A percentile compares a stretch with the other conserved stretches of the same genome.
These are phyloP conservation scores for Ophiostoma himal-ulmi DNA, from an alignment of 2,329 filamentous ascomycete genomes.

Conservation along the genomic window DNA sequence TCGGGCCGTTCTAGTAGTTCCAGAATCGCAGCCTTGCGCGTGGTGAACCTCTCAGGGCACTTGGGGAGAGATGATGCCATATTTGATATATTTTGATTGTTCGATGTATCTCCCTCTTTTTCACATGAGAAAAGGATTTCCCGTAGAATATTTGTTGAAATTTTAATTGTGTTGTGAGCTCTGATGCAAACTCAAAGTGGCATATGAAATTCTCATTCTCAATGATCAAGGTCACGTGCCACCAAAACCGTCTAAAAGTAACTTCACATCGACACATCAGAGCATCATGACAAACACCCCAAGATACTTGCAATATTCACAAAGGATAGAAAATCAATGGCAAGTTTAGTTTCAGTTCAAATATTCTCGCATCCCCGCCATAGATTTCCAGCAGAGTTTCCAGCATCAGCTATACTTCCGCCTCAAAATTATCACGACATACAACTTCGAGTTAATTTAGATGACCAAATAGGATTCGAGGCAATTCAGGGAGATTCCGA, in stretches of 20 bases:
- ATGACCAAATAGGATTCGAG: background rate
- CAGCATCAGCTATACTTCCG: background rate
- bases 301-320: background rate
- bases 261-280: background rate
- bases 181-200: background rate
- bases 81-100: background rate
- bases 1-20: slow-evolving; percentile 62
- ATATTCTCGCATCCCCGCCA: too few species aligned
- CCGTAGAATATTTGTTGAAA: background rate
- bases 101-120: background rate
- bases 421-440: background rate
- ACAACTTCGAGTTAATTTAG: background rate
- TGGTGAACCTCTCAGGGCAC: slow-evolving; percentile 23
- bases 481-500: background rate
- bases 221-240: background rate
- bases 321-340: background rate
- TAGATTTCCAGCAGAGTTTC: too few species aligned
- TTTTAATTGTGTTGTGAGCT: background rate
- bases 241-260: background rate
- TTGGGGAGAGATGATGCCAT: slow-evolving; percentile 20
- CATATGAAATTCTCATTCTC: background rate
- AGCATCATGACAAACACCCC: too few species aligned
- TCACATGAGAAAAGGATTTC: background rate
- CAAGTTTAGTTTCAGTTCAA: background rate
- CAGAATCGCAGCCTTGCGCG: slow-evolving; percentile 68